These are phyloP conservation scores for Discostella pseudostelligera DNA, from an alignment of 108 stramenopile species.

Conservation along the genomic window DNA sequence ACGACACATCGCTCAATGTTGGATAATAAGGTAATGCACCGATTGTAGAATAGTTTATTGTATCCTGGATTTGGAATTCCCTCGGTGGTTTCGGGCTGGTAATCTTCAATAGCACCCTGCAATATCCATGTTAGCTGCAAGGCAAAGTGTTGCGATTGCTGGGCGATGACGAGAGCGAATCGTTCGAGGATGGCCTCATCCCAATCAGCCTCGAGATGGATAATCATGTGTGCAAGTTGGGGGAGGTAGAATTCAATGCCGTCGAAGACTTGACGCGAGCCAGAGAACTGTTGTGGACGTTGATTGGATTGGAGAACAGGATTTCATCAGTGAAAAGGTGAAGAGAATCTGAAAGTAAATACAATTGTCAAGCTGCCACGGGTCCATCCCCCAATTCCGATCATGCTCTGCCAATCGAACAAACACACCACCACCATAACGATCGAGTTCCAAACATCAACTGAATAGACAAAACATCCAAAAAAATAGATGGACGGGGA, in stretches of 20 bases:
- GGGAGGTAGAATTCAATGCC: conserved; percentile 99
- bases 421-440: too few species aligned
- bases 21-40: conserved; percentile 92
- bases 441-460: not conserved
- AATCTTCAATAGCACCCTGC: conserved; percentile 97
- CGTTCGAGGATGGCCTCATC: conserved; percentile 93
- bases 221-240: conserved; percentile 99
- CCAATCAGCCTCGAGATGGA: conserved; percentile 96
- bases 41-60: conserved; percentile 84
- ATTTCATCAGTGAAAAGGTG: conserved; percentile 15
- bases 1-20: conserved; percentile 95
- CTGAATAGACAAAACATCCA: conserved; percentile 4
- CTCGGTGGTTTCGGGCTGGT: conserved; percentile 91
- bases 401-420: too few species aligned
- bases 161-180: conserved; percentile 93
- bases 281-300: conserved; percentile 72
- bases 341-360: not conserved
- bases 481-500: not conserved
- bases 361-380: not conserved
- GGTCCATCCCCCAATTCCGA: too few species aligned
- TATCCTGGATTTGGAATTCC: conserved; percentile 82
- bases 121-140: conserved; percentile 97
- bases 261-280: conserved; percentile 93
- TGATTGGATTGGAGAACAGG: too few species aligned
- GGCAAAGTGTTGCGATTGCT: conserved; percentile 97